Base-by-base conservation (phyloP, 2,329 filamentous ascomycete genomes). In the Alternaria arbusti region DNA sequence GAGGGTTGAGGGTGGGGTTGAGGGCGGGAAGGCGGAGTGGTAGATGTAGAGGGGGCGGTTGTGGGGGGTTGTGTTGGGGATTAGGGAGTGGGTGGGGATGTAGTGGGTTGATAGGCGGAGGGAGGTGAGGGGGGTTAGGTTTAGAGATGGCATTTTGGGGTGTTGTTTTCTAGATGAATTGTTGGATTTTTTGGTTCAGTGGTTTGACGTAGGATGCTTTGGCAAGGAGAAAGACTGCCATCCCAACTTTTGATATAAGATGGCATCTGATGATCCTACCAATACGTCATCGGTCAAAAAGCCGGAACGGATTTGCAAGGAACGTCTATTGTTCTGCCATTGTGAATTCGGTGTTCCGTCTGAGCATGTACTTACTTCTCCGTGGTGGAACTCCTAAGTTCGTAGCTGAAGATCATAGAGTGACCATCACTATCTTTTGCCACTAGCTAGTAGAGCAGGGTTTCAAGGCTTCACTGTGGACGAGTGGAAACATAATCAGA, bases 11-110 rank as follows among this genome's bases (percentile, higher is more conserved):
- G 87, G 79, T 5, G 83, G 81, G 15, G 80, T 74, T 4, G 62
- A 65, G 4, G 78, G 69, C 5, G 80, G 75, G 69, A 91, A 90
- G 36, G 83, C 86, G 13, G 79, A 81, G 73, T 89, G 88, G 78
- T 92, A 92, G 74, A 91, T 88, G 47, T 91, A 74, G 25, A 92
- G 83, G 0, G 89, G 89, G 65, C 88, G 88, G 58, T 84, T 79
- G 71, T 89, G 86, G 58, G 90, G 84, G 6, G 86, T 87, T 43
- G 88, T 90, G 75, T 92, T 92, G 20, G 90, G 89, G 36, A 88
- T 83, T 6, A 83, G 79, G 25, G 78, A 75, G 76, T 88, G 85
- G 12, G 85, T 79, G 5, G 88, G 86, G 62, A 92, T 91, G 25
- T 84, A 80, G 74, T 89, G 85, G 17, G 81, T 83, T 40, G 86